Conservation (phyloP, 2,329 filamentous ascomycete genomes). For the Nannizziopsis barbatae region DNA sequence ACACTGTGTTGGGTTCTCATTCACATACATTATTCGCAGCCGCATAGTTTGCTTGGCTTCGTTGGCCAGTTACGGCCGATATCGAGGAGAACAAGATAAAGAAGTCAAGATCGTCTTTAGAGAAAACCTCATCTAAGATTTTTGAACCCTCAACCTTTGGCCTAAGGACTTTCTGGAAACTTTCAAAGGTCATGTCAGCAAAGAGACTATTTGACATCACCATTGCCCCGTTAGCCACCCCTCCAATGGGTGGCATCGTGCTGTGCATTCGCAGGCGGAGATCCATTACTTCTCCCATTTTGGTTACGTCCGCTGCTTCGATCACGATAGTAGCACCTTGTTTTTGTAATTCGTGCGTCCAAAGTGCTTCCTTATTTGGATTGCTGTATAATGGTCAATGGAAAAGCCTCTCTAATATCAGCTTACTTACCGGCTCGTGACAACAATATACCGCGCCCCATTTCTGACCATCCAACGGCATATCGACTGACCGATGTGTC, state of each 20-base stretch:
- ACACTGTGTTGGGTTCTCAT: conserved; percentile 12
- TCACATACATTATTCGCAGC: conserved; percentile 6
- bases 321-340: conserved; percentile 13
- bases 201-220: conserved; percentile 33
- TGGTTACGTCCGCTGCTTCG: conserved; percentile 8
- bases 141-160: conserved; percentile 34
- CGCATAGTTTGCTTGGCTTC: conserved; percentile 15
- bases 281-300: conserved; percentile 14
- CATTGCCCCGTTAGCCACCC: conserved; percentile 38
- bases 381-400: conserved; percentile 16
- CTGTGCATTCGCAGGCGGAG: background rate
- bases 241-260: conserved; percentile 23
- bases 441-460: conserved; percentile 17
- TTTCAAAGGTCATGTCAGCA: conserved; percentile 22
- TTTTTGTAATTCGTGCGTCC: conserved; percentile 8
- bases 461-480: conserved; percentile 23
- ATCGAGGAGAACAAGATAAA: conserved; percentile 17
- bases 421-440: background rate
- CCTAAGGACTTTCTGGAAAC: conserved; percentile 21
- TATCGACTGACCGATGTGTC: conserved; percentile 24
- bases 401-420: conserved; percentile 7
- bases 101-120: conserved; percentile 10
- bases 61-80: conserved; percentile 11
- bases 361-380: conserved; percentile 8
- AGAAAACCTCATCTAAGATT: conserved; percentile 23